phyloP scores from a whole-genome alignment of 768 basidiomycete genomes.

The Galerina marginata region DNA sequence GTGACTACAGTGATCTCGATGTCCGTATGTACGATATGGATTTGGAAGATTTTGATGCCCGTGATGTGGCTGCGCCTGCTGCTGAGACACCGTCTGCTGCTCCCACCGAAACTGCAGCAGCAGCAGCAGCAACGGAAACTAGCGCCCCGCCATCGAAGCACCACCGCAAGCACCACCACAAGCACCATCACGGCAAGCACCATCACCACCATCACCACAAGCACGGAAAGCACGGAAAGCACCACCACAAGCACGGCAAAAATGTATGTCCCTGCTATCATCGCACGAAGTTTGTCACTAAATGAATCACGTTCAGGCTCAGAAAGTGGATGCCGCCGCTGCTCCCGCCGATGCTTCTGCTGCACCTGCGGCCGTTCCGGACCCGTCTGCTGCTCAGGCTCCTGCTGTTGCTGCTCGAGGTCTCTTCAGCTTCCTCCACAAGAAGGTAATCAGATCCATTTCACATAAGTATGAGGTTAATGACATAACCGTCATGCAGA shows the following conservation, averaged over 20 bases:
- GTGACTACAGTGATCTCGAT: conserved; percentile 18
- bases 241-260: neutral
- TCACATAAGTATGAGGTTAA: no score
- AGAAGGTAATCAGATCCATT: no score
- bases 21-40: conserved; percentile 20
- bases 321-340: neutral
- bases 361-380: conserved; percentile 1
- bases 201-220: conserved; percentile 5
- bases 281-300: no score
- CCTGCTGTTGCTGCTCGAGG: conserved; percentile 4
- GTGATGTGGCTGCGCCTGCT: conserved; percentile 11
- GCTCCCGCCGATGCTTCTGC: conserved; percentile 4
- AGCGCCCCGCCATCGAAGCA: neutral
- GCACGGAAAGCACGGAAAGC: conserved; percentile 1
- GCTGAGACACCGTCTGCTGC: conserved; percentile 1
- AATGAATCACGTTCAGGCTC: neutral
- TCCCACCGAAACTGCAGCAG: neutral
- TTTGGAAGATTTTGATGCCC: conserved; percentile 21
- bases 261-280: no score
- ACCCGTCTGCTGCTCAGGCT: neutral
- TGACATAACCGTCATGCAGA: no score
- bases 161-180: conserved; percentile 1
- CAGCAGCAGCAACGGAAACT: neutral
- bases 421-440: no score
- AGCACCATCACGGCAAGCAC: conserved; percentile 11